phyloP scores from a whole-genome alignment of 192 early-diverging fungal species.

The Podila epigama region DNA sequence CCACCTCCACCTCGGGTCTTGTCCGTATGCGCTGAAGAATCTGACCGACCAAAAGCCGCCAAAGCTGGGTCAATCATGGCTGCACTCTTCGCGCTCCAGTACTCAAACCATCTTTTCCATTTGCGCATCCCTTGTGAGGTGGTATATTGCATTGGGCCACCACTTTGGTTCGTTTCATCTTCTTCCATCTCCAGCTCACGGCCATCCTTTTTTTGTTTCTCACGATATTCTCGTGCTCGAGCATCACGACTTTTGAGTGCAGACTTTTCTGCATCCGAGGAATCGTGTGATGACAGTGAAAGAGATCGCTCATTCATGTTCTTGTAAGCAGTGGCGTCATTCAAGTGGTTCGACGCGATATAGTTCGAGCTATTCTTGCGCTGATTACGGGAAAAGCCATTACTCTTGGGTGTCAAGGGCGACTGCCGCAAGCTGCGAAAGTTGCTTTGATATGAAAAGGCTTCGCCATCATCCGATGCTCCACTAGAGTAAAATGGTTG shows the following conservation, averaged over 20 bases:
- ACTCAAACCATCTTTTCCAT: slow-evolving; percentile 49
- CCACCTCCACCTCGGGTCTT: neutral
- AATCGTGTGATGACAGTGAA: slow-evolving; percentile 27
- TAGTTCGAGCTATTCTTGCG: slow-evolving; percentile 19
- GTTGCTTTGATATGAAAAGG: slow-evolving; percentile 38
- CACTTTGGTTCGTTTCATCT: slow-evolving; percentile 31
- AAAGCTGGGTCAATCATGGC: slow-evolving; percentile 44
- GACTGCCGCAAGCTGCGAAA: slow-evolving; percentile 29
- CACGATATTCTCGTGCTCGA: neutral
- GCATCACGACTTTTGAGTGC: neutral
- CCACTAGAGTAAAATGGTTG: slow-evolving; percentile 40
- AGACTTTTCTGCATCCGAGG: slow-evolving; percentile 28
- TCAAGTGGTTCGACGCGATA: slow-evolving; percentile 4
- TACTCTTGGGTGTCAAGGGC: slow-evolving; percentile 5
- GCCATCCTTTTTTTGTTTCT: neutral
- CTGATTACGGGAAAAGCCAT: neutral
- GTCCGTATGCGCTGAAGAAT: slow-evolving; percentile 11
- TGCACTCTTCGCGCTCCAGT: slow-evolving; percentile 37
- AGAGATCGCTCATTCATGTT: neutral
- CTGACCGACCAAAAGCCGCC: slow-evolving; percentile 37
- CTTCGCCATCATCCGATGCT: slow-evolving; percentile 44
- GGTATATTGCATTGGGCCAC: slow-evolving; percentile 34
- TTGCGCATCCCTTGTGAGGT: slow-evolving; percentile 48
- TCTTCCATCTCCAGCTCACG: slow-evolving; percentile 14
- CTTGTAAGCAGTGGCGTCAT: slow-evolving; percentile 1